Evolutionary conservation across 306 rosid genomes (phyloP), one percentile per base, ranked within the genome.

Genomic region (Corylus americana): DNA sequence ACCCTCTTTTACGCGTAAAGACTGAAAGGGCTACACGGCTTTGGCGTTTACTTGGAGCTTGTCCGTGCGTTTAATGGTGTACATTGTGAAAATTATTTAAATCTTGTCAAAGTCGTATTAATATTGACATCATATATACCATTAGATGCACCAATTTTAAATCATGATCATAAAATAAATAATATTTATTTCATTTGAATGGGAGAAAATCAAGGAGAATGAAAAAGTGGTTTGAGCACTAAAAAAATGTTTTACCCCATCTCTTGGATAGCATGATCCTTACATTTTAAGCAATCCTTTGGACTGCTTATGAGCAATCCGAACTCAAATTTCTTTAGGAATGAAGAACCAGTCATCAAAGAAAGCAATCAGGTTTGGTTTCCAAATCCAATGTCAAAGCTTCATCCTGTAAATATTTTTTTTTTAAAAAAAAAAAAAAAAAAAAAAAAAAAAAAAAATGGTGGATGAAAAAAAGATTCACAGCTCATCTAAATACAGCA

Each of bases 331-430:
- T 64, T 48, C 11, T 20, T 16, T 10, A 78, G 53, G 64, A 83
- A 16, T 37, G 10, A 39, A 47, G 8, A 29, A 31, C 39, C 31
- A 72, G 53, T 71, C 74, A 10, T 57, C 2, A 71, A 51, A 69
- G 80, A 18, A 63, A 47, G 49, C 73, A 51, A 48, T 44, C 8
- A 53, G 78, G 77, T 27, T 73, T 77, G 71, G 48, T 76, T 73
- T 42, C 62, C 53, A 79, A 48, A 74, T 72, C 77, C 42, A 11
- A 51, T 50, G 14, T 87, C 83, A 82, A 55, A 70, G 67, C 55
- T 74, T 70, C 77, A 87, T 79, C 71, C 86, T 84, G 88, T 55
- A 55, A 58, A 39, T 31, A 74, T 61, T 57, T 1, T 57, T 3
- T 22, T 22, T 22, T 22, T 0, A 59, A 49, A 22, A 18, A 81